phyloP scores from a whole-genome alignment of 805 yeast species.

The Starmerella apis region DNA sequence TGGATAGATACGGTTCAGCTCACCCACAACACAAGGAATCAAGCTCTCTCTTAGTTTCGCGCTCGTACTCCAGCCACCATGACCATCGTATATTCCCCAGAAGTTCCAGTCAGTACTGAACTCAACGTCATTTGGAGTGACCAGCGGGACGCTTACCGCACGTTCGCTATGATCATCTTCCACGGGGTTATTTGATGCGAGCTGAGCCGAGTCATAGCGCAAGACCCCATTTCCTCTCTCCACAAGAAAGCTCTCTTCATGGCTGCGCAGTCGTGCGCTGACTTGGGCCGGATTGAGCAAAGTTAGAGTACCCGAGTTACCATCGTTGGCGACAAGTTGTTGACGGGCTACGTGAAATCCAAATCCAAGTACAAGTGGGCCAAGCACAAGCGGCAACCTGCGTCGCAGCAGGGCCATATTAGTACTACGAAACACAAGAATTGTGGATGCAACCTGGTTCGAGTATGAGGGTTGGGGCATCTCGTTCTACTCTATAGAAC shows the following conservation, averaged over 20 bases:
- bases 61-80: conserved; percentile 91
- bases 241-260: conserved; percentile 70
- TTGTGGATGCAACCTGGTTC: conserved; percentile 17
- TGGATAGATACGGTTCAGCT: conserved; percentile 49
- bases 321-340: conserved; percentile 14
- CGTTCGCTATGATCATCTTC: conserved; percentile 90
- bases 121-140: conserved; percentile 33
- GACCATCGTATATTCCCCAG: conserved; percentile 95
- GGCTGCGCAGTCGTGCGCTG: conserved; percentile 51
- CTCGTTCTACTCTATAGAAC: background rate
- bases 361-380: conserved; percentile 19
- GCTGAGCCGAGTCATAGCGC: conserved; percentile 79
- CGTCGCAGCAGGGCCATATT: conserved; percentile 31
- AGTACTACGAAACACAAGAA: background rate
- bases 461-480: conserved; percentile 1
- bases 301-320: background rate
- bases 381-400: conserved; percentile 32
- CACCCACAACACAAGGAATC: conserved; percentile 64
- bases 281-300: conserved; percentile 46
- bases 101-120: conserved; percentile 72
- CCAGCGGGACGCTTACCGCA: conserved; percentile 50
- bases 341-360: conserved; percentile 18
- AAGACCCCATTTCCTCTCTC: conserved; percentile 79
- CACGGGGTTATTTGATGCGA: conserved; percentile 84
- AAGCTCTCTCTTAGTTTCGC: conserved; percentile 72